Conservation (phyloP, 2,329 filamentous ascomycete genomes). For the Trichophyton mentagrophytes region DNA sequence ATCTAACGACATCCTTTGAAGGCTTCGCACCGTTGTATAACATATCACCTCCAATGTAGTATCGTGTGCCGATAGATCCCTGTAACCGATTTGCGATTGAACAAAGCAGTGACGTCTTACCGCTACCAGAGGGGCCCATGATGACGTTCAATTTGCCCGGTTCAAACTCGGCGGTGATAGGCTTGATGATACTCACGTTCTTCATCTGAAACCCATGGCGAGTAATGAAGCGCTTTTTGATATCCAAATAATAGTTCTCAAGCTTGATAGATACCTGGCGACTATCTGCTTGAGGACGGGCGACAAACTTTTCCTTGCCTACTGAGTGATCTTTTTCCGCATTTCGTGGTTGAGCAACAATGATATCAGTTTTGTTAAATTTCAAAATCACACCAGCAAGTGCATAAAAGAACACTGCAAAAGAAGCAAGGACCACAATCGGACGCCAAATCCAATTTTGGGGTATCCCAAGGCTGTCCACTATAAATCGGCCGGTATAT, state of each 20-base stretch:
- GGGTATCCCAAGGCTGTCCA: slow-evolving; percentile 56
- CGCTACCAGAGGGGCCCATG: slow-evolving; percentile 67
- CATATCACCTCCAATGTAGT: slow-evolving; percentile 49
- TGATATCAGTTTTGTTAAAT: slow-evolving; percentile 55
- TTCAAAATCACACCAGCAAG: slow-evolving; percentile 50
- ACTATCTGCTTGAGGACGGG: slow-evolving; percentile 40
- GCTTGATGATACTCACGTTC: slow-evolving; percentile 46
- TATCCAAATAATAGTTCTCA: slow-evolving; percentile 48
- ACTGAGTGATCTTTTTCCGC: slow-evolving; percentile 51
- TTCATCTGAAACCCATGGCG: slow-evolving; percentile 31
- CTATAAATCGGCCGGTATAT: slow-evolving; percentile 57
- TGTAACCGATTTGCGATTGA: slow-evolving; percentile 57
- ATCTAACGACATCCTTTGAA: slow-evolving; percentile 55
- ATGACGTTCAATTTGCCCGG: slow-evolving; percentile 61
- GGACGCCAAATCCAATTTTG: slow-evolving; percentile 54
- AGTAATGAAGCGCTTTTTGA: slow-evolving; percentile 48
- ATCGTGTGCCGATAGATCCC: slow-evolving; percentile 49
- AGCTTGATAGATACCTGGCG: slow-evolving; percentile 54
- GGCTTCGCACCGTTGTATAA: slow-evolving; percentile 58
- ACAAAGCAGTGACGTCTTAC: slow-evolving; percentile 64
- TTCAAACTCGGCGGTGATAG: slow-evolving; percentile 53
- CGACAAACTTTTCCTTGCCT: slow-evolving; percentile 57
- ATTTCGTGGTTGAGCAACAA: slow-evolving; percentile 50
- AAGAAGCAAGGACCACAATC: slow-evolving; percentile 50
- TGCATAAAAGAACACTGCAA: slow-evolving; percentile 50